phyloP scores from a whole-genome alignment of 2,329 filamentous ascomycete species.

The Thelonectria rubi region DNA sequence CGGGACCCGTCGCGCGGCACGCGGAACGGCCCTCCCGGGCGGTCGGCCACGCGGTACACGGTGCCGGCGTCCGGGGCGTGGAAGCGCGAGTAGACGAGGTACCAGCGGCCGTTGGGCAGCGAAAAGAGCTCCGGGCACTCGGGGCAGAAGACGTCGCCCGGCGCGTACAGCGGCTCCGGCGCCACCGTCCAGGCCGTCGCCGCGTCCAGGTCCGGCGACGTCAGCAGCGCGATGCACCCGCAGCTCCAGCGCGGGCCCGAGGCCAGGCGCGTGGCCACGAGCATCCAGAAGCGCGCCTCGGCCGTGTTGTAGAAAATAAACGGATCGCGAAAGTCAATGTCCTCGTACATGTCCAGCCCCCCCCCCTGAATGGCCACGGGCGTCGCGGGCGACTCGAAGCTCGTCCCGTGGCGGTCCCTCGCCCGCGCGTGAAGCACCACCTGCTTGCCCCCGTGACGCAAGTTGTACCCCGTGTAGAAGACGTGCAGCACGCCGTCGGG shows the following conservation, averaged over 20 bases:
- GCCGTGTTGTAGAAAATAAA: constrained; percentile 46
- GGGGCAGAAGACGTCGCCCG: constrained; percentile 49
- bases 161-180: constrained; percentile 45
- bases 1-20: constrained; percentile 47
- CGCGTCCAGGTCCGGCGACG: constrained; percentile 45
- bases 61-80: constrained; percentile 49
- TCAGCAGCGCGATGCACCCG: constrained; percentile 50
- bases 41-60: constrained; percentile 48
- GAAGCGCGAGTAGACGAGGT: constrained; percentile 47
- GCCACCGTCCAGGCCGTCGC: constrained; percentile 45
- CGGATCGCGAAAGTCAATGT: constrained; percentile 50
- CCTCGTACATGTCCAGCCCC: constrained; percentile 40
- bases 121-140: constrained; percentile 50
- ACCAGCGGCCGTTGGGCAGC: constrained; percentile 49
- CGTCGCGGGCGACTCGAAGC: constrained; percentile 37
- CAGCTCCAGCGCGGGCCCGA: constrained; percentile 47
- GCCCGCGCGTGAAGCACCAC: constrained; percentile 45
- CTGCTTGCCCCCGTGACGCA: constrained; percentile 44
- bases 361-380: constrained; percentile 39
- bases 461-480: constrained; percentile 50
- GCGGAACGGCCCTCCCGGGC: constrained; percentile 47
- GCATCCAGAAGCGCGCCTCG: constrained; percentile 48
- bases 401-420: constrained; percentile 39
- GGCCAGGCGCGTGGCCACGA: constrained; percentile 47
- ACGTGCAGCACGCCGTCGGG: constrained; percentile 47